Evolutionary conservation across 495 filamentous ascomycete species (phyloP).

Genomic region (Penicillium pulvis): DNA sequence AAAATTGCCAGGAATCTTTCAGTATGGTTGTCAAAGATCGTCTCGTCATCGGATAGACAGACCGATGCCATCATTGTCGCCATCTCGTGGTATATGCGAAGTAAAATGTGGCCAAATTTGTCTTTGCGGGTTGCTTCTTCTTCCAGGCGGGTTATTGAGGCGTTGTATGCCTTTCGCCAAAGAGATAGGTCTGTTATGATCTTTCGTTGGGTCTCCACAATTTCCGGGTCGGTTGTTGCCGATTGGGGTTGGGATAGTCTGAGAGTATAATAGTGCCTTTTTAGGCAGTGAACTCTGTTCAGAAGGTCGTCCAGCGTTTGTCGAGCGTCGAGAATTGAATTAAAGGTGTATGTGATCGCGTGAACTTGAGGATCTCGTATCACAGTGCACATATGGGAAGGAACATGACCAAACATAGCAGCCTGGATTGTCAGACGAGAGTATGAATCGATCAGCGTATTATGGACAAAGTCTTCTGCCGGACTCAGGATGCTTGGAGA

Average conservation of each 20-base stretch:
- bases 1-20: constrained; percentile 41
- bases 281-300: constrained; percentile 22
- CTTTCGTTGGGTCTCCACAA: constrained; percentile 5
- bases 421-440: constrained; percentile 19
- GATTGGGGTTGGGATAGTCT: neutral
- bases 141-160: constrained; percentile 10
- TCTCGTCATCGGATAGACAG: constrained; percentile 39
- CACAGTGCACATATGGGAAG: constrained; percentile 20
- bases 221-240: neutral
- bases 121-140: constrained; percentile 11
- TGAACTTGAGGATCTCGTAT: constrained; percentile 16
- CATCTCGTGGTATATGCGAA: constrained; percentile 49
- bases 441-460: constrained; percentile 25
- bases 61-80: constrained; percentile 47
- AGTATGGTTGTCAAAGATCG: constrained; percentile 44
- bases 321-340: constrained; percentile 14
- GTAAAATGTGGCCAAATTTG: constrained; percentile 29
- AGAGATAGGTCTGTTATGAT: constrained; percentile 15
- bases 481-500: constrained; percentile 13
- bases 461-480: constrained; percentile 24
- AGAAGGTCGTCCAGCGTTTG: constrained; percentile 21
- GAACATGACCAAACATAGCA: constrained; percentile 25
- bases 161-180: constrained; percentile 20
- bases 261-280: constrained; percentile 7
- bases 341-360: constrained; percentile 16